These are phyloP conservation scores for Penicillium verhagenii DNA, from an alignment of 495 filamentous ascomycete species.

Conservation along the genomic window DNA sequence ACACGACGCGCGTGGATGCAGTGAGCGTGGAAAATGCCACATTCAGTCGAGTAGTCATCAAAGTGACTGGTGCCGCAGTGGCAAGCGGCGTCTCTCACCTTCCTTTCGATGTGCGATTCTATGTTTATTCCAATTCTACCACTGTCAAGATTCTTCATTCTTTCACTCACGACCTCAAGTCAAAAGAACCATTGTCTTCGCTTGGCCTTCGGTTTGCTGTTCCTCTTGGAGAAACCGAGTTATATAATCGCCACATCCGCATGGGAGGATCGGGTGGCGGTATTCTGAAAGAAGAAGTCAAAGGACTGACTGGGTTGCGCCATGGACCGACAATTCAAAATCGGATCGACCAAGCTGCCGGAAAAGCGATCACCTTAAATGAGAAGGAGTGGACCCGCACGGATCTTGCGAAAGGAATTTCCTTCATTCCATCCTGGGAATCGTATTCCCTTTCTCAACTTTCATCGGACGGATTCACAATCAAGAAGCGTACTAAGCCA, in stretches of 20 bases:
- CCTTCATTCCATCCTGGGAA: constrained; percentile 46
- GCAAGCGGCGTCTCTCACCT: constrained; percentile 12
- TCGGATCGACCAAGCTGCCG: constrained; percentile 11
- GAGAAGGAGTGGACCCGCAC: constrained; percentile 14
- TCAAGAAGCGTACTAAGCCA: constrained; percentile 49
- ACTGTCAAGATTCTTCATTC: constrained; percentile 34
- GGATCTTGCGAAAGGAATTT: constrained; percentile 3
- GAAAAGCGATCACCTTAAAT: constrained; percentile 3
- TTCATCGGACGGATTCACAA: constrained; percentile 49
- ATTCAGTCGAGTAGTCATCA: constrained; percentile 10
- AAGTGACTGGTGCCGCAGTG: constrained; percentile 10
- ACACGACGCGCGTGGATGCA: constrained; percentile 3
- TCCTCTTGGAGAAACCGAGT: constrained; percentile 30
- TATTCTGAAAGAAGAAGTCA: constrained; percentile 40
- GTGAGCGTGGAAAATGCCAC: constrained; percentile 15
- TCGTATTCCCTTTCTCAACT: constrained; percentile 47
- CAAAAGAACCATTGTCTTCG: constrained; percentile 32
- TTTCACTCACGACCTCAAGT: constrained; percentile 32
- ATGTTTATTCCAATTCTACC: constrained; percentile 36
- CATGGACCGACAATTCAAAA: constrained; percentile 30
- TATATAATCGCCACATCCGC: constrained; percentile 41
- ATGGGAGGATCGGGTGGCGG: constrained; percentile 36
- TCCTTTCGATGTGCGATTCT: constrained; percentile 43
- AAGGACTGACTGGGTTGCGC: constrained; percentile 39
- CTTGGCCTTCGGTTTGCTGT: constrained; percentile 38